These are phyloP conservation scores for Bolboschoenoplectus hybrid DNA, from an alignment of 202 grass and related monocot species.

Conservation along the genomic window DNA sequence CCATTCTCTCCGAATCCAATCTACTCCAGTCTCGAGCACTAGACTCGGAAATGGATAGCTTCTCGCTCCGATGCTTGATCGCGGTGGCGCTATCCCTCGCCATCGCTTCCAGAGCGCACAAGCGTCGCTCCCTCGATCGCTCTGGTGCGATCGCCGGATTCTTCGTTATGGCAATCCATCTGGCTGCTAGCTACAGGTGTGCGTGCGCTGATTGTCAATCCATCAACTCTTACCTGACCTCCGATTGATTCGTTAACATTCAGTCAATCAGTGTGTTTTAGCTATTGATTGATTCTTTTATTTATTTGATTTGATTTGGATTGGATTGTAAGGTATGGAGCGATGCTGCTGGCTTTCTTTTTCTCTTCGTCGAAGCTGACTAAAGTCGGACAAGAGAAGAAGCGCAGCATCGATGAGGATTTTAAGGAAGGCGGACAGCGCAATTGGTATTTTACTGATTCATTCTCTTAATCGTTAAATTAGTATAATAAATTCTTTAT, in stretches of 20 bases:
- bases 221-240: neutral
- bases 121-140: conserved; percentile 65
- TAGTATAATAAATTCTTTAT: neutral
- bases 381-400: conserved; percentile 75
- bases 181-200: conserved; percentile 73
- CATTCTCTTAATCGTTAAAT: neutral
- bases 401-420: conserved; percentile 63
- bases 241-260: neutral
- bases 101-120: conserved; percentile 60
- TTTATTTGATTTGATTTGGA: neutral
- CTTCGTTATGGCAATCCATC: conserved; percentile 71
- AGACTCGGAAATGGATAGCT: conserved; percentile 35
- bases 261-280: neutral
- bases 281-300: neutral
- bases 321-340: conserved; percentile 52
- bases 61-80: conserved; percentile 53
- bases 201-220: neutral
- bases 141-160: conserved; percentile 67
- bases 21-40: neutral
- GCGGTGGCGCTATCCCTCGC: conserved; percentile 43
- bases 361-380: conserved; percentile 76
- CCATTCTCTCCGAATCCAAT: neutral
- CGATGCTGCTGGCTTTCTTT: conserved; percentile 84
- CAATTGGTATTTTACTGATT: conserved; percentile 58
- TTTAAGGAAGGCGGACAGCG: conserved; percentile 97